A percentile compares a stretch with the other conserved stretches of the same genome.
These are phyloP conservation scores for Elsinoe arachidis DNA, from an alignment of 2,329 filamentous ascomycete genomes.

Conservation along the genomic window DNA sequence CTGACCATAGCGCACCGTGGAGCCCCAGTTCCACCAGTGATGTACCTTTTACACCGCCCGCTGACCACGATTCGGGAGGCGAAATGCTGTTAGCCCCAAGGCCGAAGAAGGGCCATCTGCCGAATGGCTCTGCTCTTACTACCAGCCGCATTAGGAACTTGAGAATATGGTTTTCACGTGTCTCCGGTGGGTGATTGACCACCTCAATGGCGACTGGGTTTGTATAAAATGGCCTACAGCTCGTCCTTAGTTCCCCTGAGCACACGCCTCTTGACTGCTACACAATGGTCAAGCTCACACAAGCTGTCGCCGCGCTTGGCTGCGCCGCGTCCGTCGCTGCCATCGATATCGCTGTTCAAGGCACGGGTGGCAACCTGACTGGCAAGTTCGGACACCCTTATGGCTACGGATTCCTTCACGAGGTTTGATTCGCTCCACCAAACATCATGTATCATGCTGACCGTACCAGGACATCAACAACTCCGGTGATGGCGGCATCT, in stretches of 20 bases:
- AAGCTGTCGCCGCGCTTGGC: slow-evolving; percentile 4
- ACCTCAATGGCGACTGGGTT: not conserved
- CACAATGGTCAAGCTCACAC: slow-evolving; percentile 10
- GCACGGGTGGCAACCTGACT: slow-evolving; percentile 31
- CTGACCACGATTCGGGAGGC: not conserved
- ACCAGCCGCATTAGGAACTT: slow-evolving; percentile 9
- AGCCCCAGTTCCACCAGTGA: not conserved
- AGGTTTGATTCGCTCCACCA: not conserved
- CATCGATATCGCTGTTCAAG: slow-evolving; percentile 21
- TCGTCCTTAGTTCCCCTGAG: not conserved
- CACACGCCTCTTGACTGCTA: not conserved
- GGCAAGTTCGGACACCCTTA: slow-evolving; percentile 29
- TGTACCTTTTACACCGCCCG: not conserved
- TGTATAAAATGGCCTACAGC: not conserved
- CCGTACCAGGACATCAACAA: slow-evolving; percentile 51
- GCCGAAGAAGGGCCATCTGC: not conserved
- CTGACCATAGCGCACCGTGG: not conserved
- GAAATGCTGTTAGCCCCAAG: not conserved
- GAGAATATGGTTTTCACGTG: not conserved
- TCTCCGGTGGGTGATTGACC: not conserved
- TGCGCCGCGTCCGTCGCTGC: slow-evolving; percentile 14
- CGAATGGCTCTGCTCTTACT: not conserved
- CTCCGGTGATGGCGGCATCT: slow-evolving; percentile 60
- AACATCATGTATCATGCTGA: not conserved
- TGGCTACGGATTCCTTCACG: slow-evolving; percentile 33